Conservation (phyloP, 441 rosid genomes). For the Aleurites moluccanus region DNA sequence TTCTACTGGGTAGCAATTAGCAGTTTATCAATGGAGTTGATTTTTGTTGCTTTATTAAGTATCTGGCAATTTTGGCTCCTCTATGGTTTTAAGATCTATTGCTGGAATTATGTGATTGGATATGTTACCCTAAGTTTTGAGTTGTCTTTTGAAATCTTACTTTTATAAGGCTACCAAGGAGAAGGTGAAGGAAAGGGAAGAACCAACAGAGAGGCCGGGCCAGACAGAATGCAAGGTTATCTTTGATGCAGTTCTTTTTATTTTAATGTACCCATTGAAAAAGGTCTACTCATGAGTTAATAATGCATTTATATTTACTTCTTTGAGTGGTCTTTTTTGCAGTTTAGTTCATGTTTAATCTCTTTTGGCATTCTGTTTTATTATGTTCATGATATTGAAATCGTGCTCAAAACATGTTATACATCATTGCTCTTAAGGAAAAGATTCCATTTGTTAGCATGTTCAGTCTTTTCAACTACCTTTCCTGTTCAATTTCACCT, state of each 20-base stretch:
- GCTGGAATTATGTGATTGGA: not conserved
- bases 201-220: slow-evolving; percentile 40
- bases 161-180: slow-evolving; percentile 52
- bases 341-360: not conserved
- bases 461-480: not conserved
- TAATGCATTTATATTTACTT: no score
- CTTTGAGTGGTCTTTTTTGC: not conserved
- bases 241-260: not conserved
- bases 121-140: not conserved
- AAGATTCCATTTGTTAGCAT: not conserved
- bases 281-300: not conserved
- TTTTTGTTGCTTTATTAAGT: slow-evolving; percentile 1
- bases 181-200: slow-evolving; percentile 54
- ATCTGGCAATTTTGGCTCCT: not conserved
- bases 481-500: no score
- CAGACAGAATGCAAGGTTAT: slow-evolving; percentile 90
- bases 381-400: not conserved
- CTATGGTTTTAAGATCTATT: not conserved
- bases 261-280: not conserved
- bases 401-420: not conserved
- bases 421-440: not conserved
- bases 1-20: not conserved
- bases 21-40: not conserved
- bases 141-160: not conserved
- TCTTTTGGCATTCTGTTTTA: not conserved